A percentile compares a stretch with the other conserved stretches of the same genome.
phyloP scores from a whole-genome alignment of 495 filamentous ascomycete species.

The Letharia columbiana region DNA sequence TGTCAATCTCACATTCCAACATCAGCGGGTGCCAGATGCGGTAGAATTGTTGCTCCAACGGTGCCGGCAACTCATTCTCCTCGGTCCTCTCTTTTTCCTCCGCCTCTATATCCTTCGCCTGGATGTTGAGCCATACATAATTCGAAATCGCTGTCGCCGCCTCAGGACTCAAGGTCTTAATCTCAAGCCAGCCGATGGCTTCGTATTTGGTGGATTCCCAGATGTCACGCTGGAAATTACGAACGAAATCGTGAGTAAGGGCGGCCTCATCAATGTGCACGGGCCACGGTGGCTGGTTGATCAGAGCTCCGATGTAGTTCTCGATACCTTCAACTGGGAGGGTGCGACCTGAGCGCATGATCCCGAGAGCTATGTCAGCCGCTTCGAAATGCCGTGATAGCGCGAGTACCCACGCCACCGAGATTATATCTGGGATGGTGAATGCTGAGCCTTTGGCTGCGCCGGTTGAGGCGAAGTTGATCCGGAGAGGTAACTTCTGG shows the following conservation, averaged over 20 bases:
- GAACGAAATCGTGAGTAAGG: background rate
- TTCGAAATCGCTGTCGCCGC: background rate
- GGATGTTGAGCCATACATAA: background rate
- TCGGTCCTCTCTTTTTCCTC: background rate
- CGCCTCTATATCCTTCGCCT: background rate
- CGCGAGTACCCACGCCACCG: background rate
- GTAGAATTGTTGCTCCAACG: background rate
- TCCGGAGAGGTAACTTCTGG: background rate
- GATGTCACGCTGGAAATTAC: background rate
- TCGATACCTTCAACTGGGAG: background rate
- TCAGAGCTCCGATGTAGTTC: background rate
- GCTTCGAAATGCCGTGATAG: background rate
- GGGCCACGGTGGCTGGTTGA: background rate
- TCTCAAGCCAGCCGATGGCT: background rate
- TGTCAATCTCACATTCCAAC: background rate
- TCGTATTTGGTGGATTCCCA: background rate
- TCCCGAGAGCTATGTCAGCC: background rate
- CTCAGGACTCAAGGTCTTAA: background rate
- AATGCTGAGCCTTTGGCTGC: background rate
- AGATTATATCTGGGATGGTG: background rate
- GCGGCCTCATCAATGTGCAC: background rate
- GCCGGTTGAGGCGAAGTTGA: background rate
- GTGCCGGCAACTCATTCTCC: background rate
- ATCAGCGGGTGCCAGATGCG: background rate
- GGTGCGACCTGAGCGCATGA: background rate